A percentile compares a stretch with the other conserved stretches of the same genome.
These are phyloP conservation scores for Sporothrix inflata DNA, from an alignment of 2,329 filamentous ascomycete species.

Conservation along the genomic window DNA sequence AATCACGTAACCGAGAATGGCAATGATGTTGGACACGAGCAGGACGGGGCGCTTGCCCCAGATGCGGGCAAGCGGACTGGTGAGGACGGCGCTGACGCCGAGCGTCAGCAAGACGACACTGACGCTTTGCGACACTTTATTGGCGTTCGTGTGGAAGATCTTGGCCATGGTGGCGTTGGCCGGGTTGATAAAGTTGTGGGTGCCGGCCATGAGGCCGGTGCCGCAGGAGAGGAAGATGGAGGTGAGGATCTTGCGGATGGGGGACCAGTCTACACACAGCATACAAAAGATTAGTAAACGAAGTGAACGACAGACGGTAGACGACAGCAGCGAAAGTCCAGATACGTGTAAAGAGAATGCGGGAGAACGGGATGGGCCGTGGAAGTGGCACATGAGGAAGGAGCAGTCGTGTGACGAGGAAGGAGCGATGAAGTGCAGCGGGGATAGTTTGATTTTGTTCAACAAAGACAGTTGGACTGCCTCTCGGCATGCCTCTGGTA, in stretches of 20 bases:
- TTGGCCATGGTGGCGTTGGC: slow-evolving; percentile 42
- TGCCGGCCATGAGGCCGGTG: slow-evolving; percentile 41
- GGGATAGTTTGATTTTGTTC: no score
- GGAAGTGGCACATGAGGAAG: not conserved
- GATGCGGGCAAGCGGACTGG: slow-evolving; percentile 38
- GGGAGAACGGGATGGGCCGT: no score
- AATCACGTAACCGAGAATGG: slow-evolving; percentile 38
- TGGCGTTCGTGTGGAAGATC: slow-evolving; percentile 38
- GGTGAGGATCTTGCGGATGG: slow-evolving; percentile 45
- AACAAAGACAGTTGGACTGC: not conserved
- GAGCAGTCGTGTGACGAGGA: not conserved
- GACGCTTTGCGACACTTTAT: slow-evolving; percentile 41
- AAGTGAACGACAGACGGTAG: not conserved
- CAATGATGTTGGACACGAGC: slow-evolving; percentile 38
- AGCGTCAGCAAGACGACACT: slow-evolving; percentile 63
- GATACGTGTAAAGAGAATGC: no score
- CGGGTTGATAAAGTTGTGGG: slow-evolving; percentile 40
- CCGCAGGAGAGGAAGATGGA: slow-evolving; percentile 45
- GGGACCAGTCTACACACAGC: no score
- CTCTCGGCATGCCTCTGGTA: not conserved
- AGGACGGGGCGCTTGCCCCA: slow-evolving; percentile 43
- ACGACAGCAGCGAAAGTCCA: not conserved
- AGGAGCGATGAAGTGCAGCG: not conserved
- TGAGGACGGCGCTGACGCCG: slow-evolving; percentile 63
- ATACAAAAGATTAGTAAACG: no score